A percentile compares a stretch with the other conserved stretches of the same genome.
Evolutionary conservation across 2,329 filamentous ascomycete species (phyloP).

Genomic region (Colletotrichum karsti): DNA sequence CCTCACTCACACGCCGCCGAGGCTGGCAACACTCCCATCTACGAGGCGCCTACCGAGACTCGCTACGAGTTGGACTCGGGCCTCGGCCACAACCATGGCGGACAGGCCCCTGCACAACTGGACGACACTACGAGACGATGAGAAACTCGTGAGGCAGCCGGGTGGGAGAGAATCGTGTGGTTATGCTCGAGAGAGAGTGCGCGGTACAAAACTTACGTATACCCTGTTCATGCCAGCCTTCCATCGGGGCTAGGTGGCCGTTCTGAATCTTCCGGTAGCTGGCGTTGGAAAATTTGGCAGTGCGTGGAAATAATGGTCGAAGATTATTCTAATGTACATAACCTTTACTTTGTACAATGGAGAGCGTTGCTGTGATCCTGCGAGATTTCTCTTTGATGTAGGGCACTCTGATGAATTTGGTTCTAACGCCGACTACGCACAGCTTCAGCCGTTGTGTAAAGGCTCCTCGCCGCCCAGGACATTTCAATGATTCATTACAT

Average conservation of each 20-base stretch:
- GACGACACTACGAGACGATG: not conserved
- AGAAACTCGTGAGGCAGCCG: not conserved
- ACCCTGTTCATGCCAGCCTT: not conserved
- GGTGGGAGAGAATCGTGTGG: not conserved
- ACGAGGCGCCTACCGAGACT: conserved; percentile 18
- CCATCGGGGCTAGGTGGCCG: not conserved
- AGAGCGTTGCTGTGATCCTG: too few species aligned
- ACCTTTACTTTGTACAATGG: not conserved
- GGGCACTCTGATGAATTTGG: too few species aligned
- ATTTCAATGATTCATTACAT: too few species aligned
- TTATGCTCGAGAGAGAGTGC: not conserved
- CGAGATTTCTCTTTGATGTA: too few species aligned
- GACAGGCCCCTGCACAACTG: not conserved
- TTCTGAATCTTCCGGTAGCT: not conserved
- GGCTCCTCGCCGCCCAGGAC: too few species aligned
- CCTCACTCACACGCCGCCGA: conserved; percentile 16
- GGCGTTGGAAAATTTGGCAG: not conserved
- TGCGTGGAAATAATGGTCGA: not conserved
- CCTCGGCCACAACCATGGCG: not conserved
- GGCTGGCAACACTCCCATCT: conserved; percentile 13
- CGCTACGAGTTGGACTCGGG: conserved; percentile 24
- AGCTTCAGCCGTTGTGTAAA: too few species aligned
- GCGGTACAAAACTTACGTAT: not conserved
- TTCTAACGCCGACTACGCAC: too few species aligned
- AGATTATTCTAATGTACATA: not conserved